These are phyloP conservation scores for Coccomyxa sp. DNA, from an alignment of 139 green algal species.

Conservation along the genomic window DNA sequence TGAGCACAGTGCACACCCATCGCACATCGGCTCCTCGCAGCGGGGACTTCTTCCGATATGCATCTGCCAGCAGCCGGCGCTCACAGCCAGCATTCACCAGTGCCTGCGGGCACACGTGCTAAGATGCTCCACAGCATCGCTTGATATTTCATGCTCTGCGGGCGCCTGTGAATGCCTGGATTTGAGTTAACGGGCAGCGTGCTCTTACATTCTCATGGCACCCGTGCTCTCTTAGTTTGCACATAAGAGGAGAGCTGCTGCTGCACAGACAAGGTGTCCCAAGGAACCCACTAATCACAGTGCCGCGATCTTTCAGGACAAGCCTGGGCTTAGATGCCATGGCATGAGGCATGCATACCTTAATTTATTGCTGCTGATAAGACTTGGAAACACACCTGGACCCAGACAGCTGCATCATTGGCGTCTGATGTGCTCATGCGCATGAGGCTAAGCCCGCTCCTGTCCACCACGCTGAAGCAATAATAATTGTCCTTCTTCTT, in stretches of 20 bases:
- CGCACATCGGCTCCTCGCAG: constrained; percentile 10
- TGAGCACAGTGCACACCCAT: not conserved
- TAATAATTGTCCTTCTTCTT: constrained; percentile 26
- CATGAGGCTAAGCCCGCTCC: constrained; percentile 27
- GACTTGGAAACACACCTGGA: constrained; percentile 11
- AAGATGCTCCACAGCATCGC: no score
- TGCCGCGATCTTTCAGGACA: no score
- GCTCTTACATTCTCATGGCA: no score
- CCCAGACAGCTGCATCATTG: constrained; percentile 33
- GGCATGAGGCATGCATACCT: not conserved
- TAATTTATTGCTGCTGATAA: not conserved
- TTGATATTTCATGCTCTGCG: no score
- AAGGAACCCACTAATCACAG: no score
- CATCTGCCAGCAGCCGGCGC: not conserved
- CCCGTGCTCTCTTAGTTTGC: no score
- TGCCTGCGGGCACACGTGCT: constrained; percentile 11
- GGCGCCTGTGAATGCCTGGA: no score
- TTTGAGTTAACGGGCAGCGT: no score
- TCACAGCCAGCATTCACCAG: constrained; percentile 42
- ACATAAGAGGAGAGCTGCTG: no score
- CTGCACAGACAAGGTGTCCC: no score
- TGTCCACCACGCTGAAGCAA: constrained; percentile 40
- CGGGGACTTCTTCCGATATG: not conserved
- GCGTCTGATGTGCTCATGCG: constrained; percentile 39
- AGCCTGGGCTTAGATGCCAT: no score